A percentile compares a stretch with the other conserved stretches of the same genome.
phyloP scores from a whole-genome alignment of 306 rosid genomes.

The Vicia faba region DNA sequence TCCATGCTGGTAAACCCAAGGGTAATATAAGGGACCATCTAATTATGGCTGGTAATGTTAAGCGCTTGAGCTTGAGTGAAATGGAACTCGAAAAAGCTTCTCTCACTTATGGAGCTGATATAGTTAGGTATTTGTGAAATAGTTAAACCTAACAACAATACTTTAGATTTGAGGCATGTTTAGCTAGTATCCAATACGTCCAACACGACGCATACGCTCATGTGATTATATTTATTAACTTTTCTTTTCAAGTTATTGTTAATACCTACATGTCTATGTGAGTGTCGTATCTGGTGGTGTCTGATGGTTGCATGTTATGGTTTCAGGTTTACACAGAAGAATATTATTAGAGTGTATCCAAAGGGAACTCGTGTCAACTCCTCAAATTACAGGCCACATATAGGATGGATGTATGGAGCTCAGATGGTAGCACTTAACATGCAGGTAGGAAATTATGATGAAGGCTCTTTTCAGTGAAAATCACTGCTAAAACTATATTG shows the following conservation, averaged over 20 bases:
- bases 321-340: slow-evolving; percentile 77
- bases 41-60: slow-evolving; percentile 52
- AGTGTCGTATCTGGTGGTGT: neutral
- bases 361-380: slow-evolving; percentile 83
- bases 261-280: neutral
- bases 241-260: neutral
- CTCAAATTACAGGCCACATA: slow-evolving; percentile 75
- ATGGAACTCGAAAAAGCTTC: slow-evolving; percentile 66
- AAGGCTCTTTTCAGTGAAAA: slow-evolving; percentile 4
- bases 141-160: neutral
- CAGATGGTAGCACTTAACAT: slow-evolving; percentile 96
- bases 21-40: slow-evolving; percentile 63
- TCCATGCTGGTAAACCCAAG: slow-evolving; percentile 87
- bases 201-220: neutral
- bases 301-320: slow-evolving; percentile 29
- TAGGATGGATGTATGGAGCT: slow-evolving; percentile 95
- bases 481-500: no score
- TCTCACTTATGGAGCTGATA: slow-evolving; percentile 53
- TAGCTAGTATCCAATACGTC: neutral
- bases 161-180: neutral
- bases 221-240: neutral
- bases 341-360: slow-evolving; percentile 80
- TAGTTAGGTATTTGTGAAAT: slow-evolving; percentile 58
- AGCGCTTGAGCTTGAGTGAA: slow-evolving; percentile 90
- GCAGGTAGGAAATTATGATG: slow-evolving; percentile 66